Percentiles rank a stretch among this genome's conserved stretches.
Conservation (phyloP, 2,329 filamentous ascomycete genomes). For the Drechslera avenae region DNA sequence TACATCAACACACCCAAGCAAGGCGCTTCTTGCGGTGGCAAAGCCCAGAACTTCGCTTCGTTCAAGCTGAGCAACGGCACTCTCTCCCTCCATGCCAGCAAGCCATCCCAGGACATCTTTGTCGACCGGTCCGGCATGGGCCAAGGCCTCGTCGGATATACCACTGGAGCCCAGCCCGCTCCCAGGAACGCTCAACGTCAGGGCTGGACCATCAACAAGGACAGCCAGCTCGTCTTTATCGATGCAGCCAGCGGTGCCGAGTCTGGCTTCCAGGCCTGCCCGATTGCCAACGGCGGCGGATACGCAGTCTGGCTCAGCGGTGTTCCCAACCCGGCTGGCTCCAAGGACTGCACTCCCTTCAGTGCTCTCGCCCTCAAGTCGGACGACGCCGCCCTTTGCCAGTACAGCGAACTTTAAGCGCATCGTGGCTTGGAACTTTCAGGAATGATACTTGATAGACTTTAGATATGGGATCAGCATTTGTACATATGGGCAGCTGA, state of each 20-base stretch:
- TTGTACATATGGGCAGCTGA: too few species aligned
- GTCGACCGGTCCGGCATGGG: slow-evolving; percentile 65
- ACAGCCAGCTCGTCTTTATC: slow-evolving; percentile 54
- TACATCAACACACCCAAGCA: slow-evolving; percentile 52
- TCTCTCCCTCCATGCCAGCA: slow-evolving; percentile 55
- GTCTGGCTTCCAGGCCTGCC: slow-evolving; percentile 59
- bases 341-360: slow-evolving; percentile 44
- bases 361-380: slow-evolving; percentile 32
- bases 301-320: slow-evolving; percentile 37
- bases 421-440: not conserved
- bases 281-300: slow-evolving; percentile 51
- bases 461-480: too few species aligned
- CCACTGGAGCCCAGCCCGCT: slow-evolving; percentile 51
- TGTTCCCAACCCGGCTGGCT: slow-evolving; percentile 29
- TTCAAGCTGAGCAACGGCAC: slow-evolving; percentile 56
- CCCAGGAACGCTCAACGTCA: slow-evolving; percentile 54
- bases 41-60: slow-evolving; percentile 52
- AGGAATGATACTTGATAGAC: too few species aligned
- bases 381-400: slow-evolving; percentile 23
- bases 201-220: slow-evolving; percentile 55
- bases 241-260: slow-evolving; percentile 30
- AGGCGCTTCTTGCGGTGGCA: slow-evolving; percentile 55
- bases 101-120: slow-evolving; percentile 56
- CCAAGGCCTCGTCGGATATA: slow-evolving; percentile 60
- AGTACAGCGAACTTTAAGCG: slow-evolving; percentile 23